A percentile compares a stretch with the other conserved stretches of the same genome.
These are phyloP conservation scores for Erodium moschatum DNA, from an alignment of 441 rosid genomes.

Conservation along the genomic window DNA sequence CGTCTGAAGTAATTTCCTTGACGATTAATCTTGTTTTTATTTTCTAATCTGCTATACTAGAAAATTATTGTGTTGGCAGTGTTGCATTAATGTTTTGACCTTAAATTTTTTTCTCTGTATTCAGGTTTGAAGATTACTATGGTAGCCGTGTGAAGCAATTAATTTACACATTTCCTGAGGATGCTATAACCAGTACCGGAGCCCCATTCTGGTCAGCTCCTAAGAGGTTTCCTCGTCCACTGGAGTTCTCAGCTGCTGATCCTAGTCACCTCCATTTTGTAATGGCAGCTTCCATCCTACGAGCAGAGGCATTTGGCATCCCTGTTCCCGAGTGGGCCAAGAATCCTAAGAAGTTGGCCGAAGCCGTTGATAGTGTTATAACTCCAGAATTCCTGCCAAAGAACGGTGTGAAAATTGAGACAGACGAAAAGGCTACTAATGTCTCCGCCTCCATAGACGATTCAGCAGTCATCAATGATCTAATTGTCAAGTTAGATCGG, in stretches of 20 bases:
- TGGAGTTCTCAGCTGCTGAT: slow-evolving; percentile 60
- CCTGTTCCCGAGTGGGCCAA: slow-evolving; percentile 65
- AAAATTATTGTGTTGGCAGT: slow-evolving; percentile 1
- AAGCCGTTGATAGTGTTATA: slow-evolving; percentile 57
- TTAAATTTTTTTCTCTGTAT: slow-evolving; percentile 3
- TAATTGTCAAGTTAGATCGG: slow-evolving; percentile 48
- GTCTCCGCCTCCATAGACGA: slow-evolving; percentile 64
- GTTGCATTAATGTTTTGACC: neutral
- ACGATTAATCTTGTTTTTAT: neutral
- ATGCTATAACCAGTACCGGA: slow-evolving; percentile 74
- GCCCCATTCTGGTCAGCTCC: slow-evolving; percentile 96
- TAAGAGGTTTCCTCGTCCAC: slow-evolving; percentile 78
- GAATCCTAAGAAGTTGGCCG: slow-evolving; percentile 44
- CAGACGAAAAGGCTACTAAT: slow-evolving; percentile 77
- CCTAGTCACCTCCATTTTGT: slow-evolving; percentile 55
- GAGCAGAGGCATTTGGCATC: slow-evolving; percentile 81
- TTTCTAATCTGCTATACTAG: neutral
- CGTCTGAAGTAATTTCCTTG: slow-evolving; percentile 47
- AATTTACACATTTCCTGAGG: slow-evolving; percentile 82
- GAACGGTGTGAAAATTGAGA: slow-evolving; percentile 64
- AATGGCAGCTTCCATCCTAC: slow-evolving; percentile 59
- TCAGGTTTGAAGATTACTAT: slow-evolving; percentile 87
- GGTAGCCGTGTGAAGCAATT: slow-evolving; percentile 76
- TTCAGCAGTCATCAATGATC: slow-evolving; percentile 54
- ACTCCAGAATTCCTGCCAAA: slow-evolving; percentile 84